Evolutionary conservation across 257 asterid species (phyloP).

Genomic region (Solanum ahanhuiri): DNA sequence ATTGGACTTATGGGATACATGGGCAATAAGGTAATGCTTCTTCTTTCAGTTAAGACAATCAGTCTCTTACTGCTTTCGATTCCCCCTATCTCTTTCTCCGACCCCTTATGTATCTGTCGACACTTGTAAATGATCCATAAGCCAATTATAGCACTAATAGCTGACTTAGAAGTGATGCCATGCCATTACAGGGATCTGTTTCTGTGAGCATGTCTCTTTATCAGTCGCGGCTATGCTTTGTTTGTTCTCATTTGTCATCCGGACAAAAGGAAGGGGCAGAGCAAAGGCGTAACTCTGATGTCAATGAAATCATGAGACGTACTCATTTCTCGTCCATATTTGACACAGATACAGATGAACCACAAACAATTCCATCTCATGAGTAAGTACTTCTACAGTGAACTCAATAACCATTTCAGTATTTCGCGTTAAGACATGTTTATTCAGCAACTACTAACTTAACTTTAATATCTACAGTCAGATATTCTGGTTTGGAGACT

Average conservation of each 20-base stretch:
- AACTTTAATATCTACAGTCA: constrained; percentile 42
- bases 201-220: constrained; percentile 84
- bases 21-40: constrained; percentile 76
- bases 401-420: background rate
- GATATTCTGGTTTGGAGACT: constrained; percentile 98
- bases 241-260: constrained; percentile 87
- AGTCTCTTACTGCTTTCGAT: background rate
- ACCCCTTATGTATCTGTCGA: background rate
- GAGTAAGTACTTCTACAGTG: constrained; percentile 45
- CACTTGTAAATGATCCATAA: background rate
- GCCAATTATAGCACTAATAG: background rate
- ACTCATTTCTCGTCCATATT: constrained; percentile 68
- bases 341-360: constrained; percentile 46
- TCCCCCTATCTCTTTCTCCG: background rate
- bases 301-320: constrained; percentile 61
- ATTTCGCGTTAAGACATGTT: background rate
- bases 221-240: constrained; percentile 82
- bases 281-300: constrained; percentile 75
- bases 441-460: background rate
- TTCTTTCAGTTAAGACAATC: background rate
- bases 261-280: constrained; percentile 74
- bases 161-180: background rate
- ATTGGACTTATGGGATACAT: constrained; percentile 95
- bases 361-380: constrained; percentile 80
- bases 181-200: constrained; percentile 68